A percentile compares a stretch with the other conserved stretches of the same genome.
These are phyloP conservation scores for Setaria italica DNA, from an alignment of 202 grass and related monocot genomes.

Conservation along the genomic window DNA sequence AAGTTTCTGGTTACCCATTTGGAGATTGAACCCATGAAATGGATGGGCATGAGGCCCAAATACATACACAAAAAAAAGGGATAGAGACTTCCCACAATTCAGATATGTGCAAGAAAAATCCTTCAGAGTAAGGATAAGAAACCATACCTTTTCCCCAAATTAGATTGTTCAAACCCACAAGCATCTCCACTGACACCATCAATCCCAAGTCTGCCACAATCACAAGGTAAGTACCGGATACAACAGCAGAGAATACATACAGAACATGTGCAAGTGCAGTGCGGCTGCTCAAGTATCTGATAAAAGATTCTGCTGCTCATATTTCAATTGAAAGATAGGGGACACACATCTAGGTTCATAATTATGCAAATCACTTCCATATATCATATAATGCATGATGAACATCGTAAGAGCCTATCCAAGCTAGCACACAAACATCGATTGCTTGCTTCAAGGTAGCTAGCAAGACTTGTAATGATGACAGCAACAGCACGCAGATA, in stretches of 20 bases:
- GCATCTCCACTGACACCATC: conserved; percentile 48
- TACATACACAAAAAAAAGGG: neutral
- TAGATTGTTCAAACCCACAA: conserved; percentile 51
- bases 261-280: neutral
- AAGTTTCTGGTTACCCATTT: neutral
- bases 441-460: neutral
- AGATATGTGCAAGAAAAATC: neutral
- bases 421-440: neutral
- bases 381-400: neutral
- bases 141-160: conserved; percentile 68
- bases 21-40: neutral
- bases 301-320: neutral
- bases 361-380: neutral
- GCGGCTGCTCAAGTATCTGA: neutral
- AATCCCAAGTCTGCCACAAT: conserved; percentile 53
- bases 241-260: neutral
- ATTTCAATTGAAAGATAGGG: neutral
- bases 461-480: neutral
- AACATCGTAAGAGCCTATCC: neutral
- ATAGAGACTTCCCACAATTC: neutral
- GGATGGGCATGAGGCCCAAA: neutral
- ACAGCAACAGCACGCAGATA: neutral
- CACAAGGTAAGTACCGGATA: neutral
- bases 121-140: conserved; percentile 7
- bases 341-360: neutral